These are phyloP conservation scores for Metarhizium album DNA, from an alignment of 2,329 filamentous ascomycete genomes.

Conservation along the genomic window DNA sequence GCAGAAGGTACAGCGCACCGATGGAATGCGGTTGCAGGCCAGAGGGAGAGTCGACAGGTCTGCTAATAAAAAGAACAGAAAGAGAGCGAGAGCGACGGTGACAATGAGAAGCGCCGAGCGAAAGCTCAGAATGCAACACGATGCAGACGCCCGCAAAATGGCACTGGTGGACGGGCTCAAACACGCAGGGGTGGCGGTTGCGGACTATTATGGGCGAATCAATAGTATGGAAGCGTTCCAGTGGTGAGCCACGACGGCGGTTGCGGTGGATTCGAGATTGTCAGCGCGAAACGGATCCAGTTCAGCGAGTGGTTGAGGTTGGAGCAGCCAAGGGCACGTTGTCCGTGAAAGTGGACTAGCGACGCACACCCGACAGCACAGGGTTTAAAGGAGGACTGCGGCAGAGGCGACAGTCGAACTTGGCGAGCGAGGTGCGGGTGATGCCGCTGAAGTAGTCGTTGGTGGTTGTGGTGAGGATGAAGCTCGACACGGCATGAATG, in stretches of 20 bases:
- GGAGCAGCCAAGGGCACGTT: not conserved
- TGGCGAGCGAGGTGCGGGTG: not conserved
- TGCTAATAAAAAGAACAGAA: not conserved
- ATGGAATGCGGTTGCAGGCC: not conserved
- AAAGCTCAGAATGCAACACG: slow-evolving; percentile 6
- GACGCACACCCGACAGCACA: slow-evolving; percentile 1
- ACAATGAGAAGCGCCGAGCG: slow-evolving; percentile 3
- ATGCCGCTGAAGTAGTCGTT: no score
- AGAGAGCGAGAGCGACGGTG: not conserved
- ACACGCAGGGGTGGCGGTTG: slow-evolving; percentile 7
- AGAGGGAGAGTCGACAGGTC: not conserved
- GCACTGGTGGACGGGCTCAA: slow-evolving; percentile 1
- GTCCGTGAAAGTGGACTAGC: slow-evolving; percentile 4
- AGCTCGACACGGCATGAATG: no score
- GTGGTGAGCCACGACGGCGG: slow-evolving; percentile 1
- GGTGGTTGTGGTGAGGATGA: not conserved
- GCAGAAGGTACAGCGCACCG: not conserved
- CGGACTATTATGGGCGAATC: slow-evolving; percentile 5
- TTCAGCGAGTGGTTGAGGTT: not conserved
- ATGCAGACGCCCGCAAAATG: slow-evolving; percentile 6
- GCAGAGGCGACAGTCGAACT: not conserved
- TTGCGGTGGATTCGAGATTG: not conserved
- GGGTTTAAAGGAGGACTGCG: not conserved
- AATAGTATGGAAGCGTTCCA: slow-evolving; percentile 4
- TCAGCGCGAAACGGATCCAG: slow-evolving; percentile 5